A percentile compares a stretch with the other conserved stretches of the same genome.
phyloP scores from a whole-genome alignment of 192 early-diverging fungal species.

The Podochytrium sp. region DNA sequence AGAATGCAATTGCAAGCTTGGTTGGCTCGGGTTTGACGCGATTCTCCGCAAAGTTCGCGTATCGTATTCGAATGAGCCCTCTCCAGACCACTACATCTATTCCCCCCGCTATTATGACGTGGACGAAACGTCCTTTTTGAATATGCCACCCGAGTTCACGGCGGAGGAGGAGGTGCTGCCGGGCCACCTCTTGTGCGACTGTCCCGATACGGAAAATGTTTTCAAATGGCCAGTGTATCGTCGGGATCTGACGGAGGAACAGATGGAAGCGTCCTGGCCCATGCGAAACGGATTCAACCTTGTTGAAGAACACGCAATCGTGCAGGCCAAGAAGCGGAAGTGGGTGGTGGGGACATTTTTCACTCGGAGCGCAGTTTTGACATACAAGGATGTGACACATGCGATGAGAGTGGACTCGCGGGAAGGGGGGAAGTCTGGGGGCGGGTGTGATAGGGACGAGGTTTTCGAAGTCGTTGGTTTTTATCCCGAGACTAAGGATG shows the following conservation, averaged over 20 bases:
- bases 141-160: background rate
- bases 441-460: background rate
- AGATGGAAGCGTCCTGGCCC: background rate
- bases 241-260: background rate
- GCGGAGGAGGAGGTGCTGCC: background rate
- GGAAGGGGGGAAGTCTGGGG: too few species aligned
- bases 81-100: background rate
- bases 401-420: too few species aligned
- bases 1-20: constrained; percentile 8
- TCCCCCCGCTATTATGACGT: constrained; percentile 10
- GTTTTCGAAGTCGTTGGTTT: constrained; percentile 8
- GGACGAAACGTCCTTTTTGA: background rate
- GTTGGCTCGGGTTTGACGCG: background rate
- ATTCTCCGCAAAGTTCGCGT: background rate
- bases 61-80: background rate
- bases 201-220: constrained; percentile 1
- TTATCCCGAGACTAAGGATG: background rate
- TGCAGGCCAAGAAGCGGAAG: background rate
- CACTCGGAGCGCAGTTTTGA: background rate
- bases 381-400: too few species aligned
- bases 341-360: background rate
- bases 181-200: constrained; percentile 10
- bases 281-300: too few species aligned
- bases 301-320: background rate
- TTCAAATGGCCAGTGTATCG: background rate